Conservation (phyloP, 345 rosid genomes). For the Euphorbia peplus region DNA sequence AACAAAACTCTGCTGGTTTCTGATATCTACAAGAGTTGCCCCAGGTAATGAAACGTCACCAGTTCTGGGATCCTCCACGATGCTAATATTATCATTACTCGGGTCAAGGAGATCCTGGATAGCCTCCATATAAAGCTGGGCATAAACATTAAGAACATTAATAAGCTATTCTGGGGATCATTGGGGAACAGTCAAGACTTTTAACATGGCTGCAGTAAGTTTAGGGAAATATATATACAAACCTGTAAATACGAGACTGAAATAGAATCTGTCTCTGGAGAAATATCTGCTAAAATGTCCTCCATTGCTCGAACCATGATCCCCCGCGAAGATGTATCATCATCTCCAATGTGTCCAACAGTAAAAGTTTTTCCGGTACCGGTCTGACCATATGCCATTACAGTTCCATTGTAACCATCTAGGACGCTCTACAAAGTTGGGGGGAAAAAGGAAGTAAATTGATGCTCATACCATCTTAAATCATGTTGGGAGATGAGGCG, state of each 20-base stretch:
- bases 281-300: conserved; percentile 26
- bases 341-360: conserved; percentile 30
- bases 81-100: conserved; percentile 29
- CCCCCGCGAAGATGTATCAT: conserved; percentile 34
- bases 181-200: neutral
- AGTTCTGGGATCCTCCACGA: conserved; percentile 34
- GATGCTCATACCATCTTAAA: neutral
- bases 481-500: neutral
- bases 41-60: conserved; percentile 38
- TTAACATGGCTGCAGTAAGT: neutral
- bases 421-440: conserved; percentile 24
- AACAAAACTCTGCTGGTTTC: conserved; percentile 29
- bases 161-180: conserved; percentile 1
- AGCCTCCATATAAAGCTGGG: conserved; percentile 36
- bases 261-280: conserved; percentile 26
- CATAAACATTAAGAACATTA: conserved; percentile 4
- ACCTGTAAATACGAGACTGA: conserved; percentile 36
- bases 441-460: neutral
- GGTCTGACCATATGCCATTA: conserved; percentile 38
- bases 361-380: conserved; percentile 39
- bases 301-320: conserved; percentile 42
- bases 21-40: conserved; percentile 29
- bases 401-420: conserved; percentile 35
- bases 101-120: conserved; percentile 37
- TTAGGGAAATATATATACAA: neutral